phyloP scores from a whole-genome alignment of 2,329 filamentous ascomycete genomes.

The Anthostomella pinea region DNA sequence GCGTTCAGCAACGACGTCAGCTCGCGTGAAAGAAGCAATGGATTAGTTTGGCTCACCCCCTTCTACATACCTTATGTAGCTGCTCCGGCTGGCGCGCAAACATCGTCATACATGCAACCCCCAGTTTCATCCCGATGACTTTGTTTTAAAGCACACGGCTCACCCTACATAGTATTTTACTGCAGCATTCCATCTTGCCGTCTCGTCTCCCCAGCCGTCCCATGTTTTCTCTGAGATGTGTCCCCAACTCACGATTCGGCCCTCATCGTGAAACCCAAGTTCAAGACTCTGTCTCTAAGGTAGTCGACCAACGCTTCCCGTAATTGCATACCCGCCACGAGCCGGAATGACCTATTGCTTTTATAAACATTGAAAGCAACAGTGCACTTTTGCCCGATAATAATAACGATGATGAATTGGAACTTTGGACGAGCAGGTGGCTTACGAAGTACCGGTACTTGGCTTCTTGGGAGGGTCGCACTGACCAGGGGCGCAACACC shows the following conservation, averaged over 20 bases:
- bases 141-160: no score
- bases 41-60: conserved; percentile 14
- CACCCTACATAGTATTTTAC: no score
- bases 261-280: no score
- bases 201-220: not conserved
- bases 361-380: not conserved
- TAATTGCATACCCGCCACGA: no score
- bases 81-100: conserved; percentile 23
- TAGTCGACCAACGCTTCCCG: no score
- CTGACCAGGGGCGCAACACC: conserved; percentile 14
- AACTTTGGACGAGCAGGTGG: conserved; percentile 8
- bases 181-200: conserved; percentile 1
- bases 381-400: no score
- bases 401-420: no score
- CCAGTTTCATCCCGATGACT: conserved; percentile 23
- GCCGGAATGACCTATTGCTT: not conserved
- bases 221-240: no score
- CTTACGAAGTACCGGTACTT: conserved; percentile 22
- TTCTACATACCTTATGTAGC: conserved; percentile 10
- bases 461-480: conserved; percentile 8
- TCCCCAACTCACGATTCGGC: no score
- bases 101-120: conserved; percentile 27
- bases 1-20: no score
- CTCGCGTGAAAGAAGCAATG: no score
- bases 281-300: no score